Percentiles rank a stretch among this genome's conserved stretches.
Evolutionary conservation across 176 grass and related monocot species (phyloP).

Genomic region (Zea mays): Zm-B73-REFERENCE-NAM-5.0 NC_050103.1:139542001-139542500

Average conservation of each 20-base stretch:
- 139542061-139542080: not conserved
- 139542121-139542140: not conserved
- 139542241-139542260: not conserved
- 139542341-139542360: conserved; percentile 97
- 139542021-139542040: not conserved
- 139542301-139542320: conserved; percentile 73
- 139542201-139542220: not conserved
- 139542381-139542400: conserved; percentile 55
- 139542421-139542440: too few relatives aligned
- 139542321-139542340: conserved; percentile 85
- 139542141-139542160: not conserved
- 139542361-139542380: conserved; percentile 81
- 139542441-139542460: not conserved
- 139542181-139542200: not conserved
- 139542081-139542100: not conserved
- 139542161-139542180: not conserved
- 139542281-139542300: conserved; percentile 55
- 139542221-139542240: not conserved
- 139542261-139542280: conserved; percentile 14
- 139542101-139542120: not conserved
- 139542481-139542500: not conserved
- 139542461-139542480: not conserved
- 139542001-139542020: not conserved
- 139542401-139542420: conserved; percentile 1
- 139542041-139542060: not conserved